These are phyloP conservation scores for Dentiscutata heterogama DNA, from an alignment of 371 early-diverging fungal genomes.

Conservation along the genomic window DNA sequence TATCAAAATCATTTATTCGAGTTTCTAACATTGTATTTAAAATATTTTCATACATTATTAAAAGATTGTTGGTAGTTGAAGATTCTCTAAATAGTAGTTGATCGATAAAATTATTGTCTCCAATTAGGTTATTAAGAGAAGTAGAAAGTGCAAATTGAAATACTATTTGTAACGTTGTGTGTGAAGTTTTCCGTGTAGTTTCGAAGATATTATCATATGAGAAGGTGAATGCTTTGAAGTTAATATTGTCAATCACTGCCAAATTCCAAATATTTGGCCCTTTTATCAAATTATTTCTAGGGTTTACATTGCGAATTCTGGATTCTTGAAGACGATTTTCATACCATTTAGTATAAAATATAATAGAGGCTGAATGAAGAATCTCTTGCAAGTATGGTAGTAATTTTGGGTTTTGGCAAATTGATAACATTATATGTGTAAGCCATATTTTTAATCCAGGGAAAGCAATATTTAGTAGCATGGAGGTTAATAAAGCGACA, in stretches of 20 bases:
- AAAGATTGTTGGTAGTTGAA: neutral
- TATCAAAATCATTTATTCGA: neutral
- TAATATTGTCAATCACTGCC: slow-evolving; percentile 5
- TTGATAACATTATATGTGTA: slow-evolving; percentile 19
- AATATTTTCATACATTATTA: neutral
- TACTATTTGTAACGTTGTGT: slow-evolving; percentile 17
- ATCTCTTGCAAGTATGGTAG: neutral
- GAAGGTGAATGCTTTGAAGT: neutral
- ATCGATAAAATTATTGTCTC: too few relatives aligned
- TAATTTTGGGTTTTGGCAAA: slow-evolving; percentile 37
- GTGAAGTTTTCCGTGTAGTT: neutral
- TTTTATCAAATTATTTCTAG: neutral
- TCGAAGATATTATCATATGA: slow-evolving; percentile 29
- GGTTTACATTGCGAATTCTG: neutral
- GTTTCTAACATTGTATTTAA: neutral
- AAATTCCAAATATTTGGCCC: slow-evolving; percentile 7
- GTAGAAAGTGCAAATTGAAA: slow-evolving; percentile 4
- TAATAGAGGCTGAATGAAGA: neutral
- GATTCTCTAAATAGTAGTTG: too few relatives aligned
- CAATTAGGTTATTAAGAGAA: neutral
- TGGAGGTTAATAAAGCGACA: slow-evolving; percentile 13
- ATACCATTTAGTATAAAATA: slow-evolving; percentile 10
- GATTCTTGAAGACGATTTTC: neutral
- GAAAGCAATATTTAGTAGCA: slow-evolving; percentile 25
- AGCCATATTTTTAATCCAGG: slow-evolving; percentile 22